Evolutionary conservation across 345 rosid species (phyloP).

Genomic region (Linum trigynum): DNA sequence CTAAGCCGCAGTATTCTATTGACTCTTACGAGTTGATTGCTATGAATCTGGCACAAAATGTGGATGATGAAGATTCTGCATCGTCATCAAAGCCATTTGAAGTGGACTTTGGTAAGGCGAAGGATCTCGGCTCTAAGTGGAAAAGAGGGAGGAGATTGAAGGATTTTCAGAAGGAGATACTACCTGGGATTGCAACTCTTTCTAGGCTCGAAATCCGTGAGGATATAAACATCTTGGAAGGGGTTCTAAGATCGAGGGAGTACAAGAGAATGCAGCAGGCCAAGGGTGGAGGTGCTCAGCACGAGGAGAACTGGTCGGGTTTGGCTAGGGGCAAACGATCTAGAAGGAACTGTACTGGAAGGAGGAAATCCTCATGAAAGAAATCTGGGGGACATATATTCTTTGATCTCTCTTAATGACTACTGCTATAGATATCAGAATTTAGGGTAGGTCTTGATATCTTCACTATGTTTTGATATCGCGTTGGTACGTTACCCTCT

Average conservation of each 20-base stretch:
- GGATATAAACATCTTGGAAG: conserved; percentile 62
- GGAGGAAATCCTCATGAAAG: conserved; percentile 19
- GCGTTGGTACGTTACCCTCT: too few species aligned
- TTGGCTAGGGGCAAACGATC: conserved; percentile 32
- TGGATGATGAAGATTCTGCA: conserved; percentile 34
- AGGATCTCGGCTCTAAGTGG: conserved; percentile 43
- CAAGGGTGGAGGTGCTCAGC: conserved; percentile 20
- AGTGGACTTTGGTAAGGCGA: conserved; percentile 25
- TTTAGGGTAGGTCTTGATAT: neutral
- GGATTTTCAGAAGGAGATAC: conserved; percentile 70
- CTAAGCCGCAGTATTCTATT: conserved; percentile 29
- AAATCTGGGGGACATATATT: too few species aligned
- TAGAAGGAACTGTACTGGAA: conserved; percentile 16
- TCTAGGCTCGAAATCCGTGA: conserved; percentile 63
- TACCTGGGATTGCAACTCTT: conserved; percentile 53
- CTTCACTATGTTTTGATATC: neutral
- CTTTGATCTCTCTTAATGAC: too few species aligned
- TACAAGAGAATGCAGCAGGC: conserved; percentile 44
- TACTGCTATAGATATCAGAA: too few species aligned
- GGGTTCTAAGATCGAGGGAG: conserved; percentile 71
- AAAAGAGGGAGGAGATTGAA: conserved; percentile 79
- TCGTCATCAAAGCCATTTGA: conserved; percentile 47
- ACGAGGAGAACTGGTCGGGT: conserved; percentile 34
- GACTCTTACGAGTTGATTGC: conserved; percentile 55
- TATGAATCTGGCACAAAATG: conserved; percentile 40